These are phyloP conservation scores for Litsea cubeba DNA, from an alignment of 164 flowering plant species.

Conservation along the genomic window DNA sequence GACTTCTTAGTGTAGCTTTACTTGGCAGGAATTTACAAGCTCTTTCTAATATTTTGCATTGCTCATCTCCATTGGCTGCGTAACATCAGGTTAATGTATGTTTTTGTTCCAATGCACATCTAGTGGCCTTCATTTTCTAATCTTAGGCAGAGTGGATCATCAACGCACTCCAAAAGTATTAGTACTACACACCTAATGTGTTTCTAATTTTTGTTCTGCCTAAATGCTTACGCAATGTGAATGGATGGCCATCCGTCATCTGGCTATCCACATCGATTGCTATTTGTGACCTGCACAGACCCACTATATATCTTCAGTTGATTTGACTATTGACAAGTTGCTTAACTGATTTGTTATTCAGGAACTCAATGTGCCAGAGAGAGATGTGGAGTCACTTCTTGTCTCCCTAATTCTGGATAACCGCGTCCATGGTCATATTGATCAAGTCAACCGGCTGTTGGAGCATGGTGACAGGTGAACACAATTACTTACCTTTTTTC, in stretches of 20 bases:
- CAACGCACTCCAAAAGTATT: no score
- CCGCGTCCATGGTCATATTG: slow-evolving; percentile 79
- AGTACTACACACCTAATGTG: neutral
- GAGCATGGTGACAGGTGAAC: slow-evolving; percentile 77
- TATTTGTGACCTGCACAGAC: neutral
- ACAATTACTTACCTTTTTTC: neutral
- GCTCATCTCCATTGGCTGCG: neutral
- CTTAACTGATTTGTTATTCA: slow-evolving; percentile 21
- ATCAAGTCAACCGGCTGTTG: slow-evolving; percentile 78
- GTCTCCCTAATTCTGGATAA: slow-evolving; percentile 93
- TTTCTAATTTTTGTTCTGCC: neutral
- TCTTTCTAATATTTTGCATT: neutral
- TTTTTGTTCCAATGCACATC: no score
- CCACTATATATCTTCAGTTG: neutral
- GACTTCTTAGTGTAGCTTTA: neutral
- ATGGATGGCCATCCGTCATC: neutral
- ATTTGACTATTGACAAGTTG: neutral
- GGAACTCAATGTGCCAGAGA: slow-evolving; percentile 98
- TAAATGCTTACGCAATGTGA: neutral
- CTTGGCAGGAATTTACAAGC: neutral
- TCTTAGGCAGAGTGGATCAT: no score
- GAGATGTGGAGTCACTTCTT: slow-evolving; percentile 84
- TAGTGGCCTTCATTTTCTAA: no score
- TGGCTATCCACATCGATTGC: neutral
- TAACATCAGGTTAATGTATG: no score